Percentiles rank a stretch among this genome's conserved stretches.
Evolutionary conservation across 768 basidiomycete genomes (phyloP).

Genomic region (Chlorophyllum brunneum): DNA sequence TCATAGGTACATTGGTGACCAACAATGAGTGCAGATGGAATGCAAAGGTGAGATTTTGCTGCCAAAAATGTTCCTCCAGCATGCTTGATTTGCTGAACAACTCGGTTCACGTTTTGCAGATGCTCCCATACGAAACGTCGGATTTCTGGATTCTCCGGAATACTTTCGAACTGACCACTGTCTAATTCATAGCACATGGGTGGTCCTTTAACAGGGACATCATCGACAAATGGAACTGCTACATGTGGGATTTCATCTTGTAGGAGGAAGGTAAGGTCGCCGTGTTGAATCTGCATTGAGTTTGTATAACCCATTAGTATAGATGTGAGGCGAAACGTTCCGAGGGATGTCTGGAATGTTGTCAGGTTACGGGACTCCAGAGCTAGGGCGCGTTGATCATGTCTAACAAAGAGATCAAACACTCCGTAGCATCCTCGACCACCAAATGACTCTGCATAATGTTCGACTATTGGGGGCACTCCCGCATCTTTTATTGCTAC

Average conservation of each 20-base stretch:
- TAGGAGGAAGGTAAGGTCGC: slow-evolving; percentile 25
- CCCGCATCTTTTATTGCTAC: slow-evolving; percentile 33
- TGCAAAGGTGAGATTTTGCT: slow-evolving; percentile 21
- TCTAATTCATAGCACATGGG: slow-evolving; percentile 22
- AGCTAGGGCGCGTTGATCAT: slow-evolving; percentile 25
- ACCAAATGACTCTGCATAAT: slow-evolving; percentile 30
- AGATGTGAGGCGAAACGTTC: slow-evolving; percentile 26
- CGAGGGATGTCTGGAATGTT: slow-evolving; percentile 33
- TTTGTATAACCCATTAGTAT: slow-evolving; percentile 39
- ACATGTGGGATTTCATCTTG: slow-evolving; percentile 25
- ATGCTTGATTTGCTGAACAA: slow-evolving; percentile 22
- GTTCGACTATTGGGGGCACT: too few species aligned
- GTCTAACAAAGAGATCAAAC: slow-evolving; percentile 26
- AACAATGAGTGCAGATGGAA: slow-evolving; percentile 13
- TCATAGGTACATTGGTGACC: slow-evolving; percentile 30
- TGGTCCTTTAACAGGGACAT: slow-evolving; percentile 29
- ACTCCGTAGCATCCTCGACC: slow-evolving; percentile 30
- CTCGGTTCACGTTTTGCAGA: slow-evolving; percentile 11
- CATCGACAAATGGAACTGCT: slow-evolving; percentile 26
- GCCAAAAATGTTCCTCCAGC: slow-evolving; percentile 27
- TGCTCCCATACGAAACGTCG: slow-evolving; percentile 30
- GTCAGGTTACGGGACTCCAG: slow-evolving; percentile 26
- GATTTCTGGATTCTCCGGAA: slow-evolving; percentile 7
- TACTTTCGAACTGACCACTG: not conserved
- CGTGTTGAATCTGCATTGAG: slow-evolving; percentile 29